Percentiles rank a stretch among this genome's conserved stretches.
Conservation (phyloP, 192 early-diverging fungal genomes). For the Funneliformis mosseae region DNA sequence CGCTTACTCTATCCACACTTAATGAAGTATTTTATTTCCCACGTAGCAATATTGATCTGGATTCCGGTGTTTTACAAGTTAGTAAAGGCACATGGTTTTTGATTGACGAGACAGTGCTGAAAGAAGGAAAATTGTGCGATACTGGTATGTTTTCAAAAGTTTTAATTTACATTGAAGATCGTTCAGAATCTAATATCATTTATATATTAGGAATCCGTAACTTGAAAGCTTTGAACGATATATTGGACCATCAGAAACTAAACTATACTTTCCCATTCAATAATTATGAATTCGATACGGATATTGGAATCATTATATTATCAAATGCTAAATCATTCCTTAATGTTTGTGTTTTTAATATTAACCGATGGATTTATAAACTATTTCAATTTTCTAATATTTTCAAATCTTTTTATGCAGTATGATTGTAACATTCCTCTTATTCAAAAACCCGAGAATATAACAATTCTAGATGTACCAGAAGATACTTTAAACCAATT, state of each 20-base stretch:
- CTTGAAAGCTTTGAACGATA: conserved; percentile 63
- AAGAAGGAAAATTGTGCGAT: conserved; percentile 69
- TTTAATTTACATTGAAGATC: background rate
- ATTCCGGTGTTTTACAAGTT: conserved; percentile 68
- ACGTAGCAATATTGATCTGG: conserved; percentile 58
- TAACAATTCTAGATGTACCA: conserved; percentile 40
- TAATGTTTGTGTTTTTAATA: conserved; percentile 47
- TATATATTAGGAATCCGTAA: conserved; percentile 60
- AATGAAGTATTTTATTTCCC: conserved; percentile 64
- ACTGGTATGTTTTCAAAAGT: conserved; percentile 42
- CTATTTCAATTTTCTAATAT: background rate
- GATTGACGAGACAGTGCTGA: conserved; percentile 71
- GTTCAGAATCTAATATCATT: background rate
- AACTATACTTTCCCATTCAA: conserved; percentile 73
- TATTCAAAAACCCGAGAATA: conserved; percentile 30
- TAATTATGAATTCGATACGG: conserved; percentile 68
- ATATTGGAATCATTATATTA: conserved; percentile 63
- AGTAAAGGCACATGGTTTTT: conserved; percentile 58
- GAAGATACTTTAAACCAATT: conserved; percentile 52
- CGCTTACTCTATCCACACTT: conserved; percentile 62
- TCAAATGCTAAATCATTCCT: conserved; percentile 72
- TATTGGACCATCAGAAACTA: conserved; percentile 64
- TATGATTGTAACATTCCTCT: conserved; percentile 60
- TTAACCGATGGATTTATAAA: conserved; percentile 2
- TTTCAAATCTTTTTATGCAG: conserved; percentile 32